Conservation (phyloP, 495 filamentous ascomycete species). For the Beverwykella pulmonaria region DNA sequence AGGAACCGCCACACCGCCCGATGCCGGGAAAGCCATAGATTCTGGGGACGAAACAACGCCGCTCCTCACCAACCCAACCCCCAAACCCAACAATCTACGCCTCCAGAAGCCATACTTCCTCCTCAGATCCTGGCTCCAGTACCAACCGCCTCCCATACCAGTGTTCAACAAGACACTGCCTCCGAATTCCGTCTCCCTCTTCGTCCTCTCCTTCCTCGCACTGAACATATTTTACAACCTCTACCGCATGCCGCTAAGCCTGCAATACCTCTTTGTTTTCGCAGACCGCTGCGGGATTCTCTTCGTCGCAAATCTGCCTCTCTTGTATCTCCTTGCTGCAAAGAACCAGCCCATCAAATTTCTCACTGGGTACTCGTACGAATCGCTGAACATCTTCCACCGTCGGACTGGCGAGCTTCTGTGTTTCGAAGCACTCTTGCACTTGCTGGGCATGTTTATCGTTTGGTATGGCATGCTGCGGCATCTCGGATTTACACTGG, state of each 20-base stretch:
- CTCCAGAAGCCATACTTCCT: slow-evolving; percentile 14
- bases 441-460: slow-evolving; percentile 51
- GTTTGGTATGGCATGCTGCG: slow-evolving; percentile 53
- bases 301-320: slow-evolving; percentile 61
- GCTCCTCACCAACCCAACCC: slow-evolving; percentile 15
- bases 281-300: slow-evolving; percentile 58
- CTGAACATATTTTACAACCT: slow-evolving; percentile 61
- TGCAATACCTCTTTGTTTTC: slow-evolving; percentile 56
- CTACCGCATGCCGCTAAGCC: slow-evolving; percentile 51
- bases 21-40: slow-evolving; percentile 11
- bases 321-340: slow-evolving; percentile 63
- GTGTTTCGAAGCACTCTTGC: slow-evolving; percentile 51
- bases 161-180: slow-evolving; percentile 58
- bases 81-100: neutral
- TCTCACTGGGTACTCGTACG: slow-evolving; percentile 65
- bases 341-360: slow-evolving; percentile 64
- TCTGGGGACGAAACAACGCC: slow-evolving; percentile 31
- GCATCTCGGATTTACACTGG: slow-evolving; percentile 48
- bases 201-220: slow-evolving; percentile 53
- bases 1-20: slow-evolving; percentile 34
- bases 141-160: slow-evolving; percentile 59
- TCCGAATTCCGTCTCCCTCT: slow-evolving; percentile 56
- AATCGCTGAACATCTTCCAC: slow-evolving; percentile 66
- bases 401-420: slow-evolving; percentile 55
- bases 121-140: slow-evolving; percentile 47